Evolutionary conservation across 495 filamentous ascomycete species (phyloP).

Genomic region (Arthonia radiata): DNA sequence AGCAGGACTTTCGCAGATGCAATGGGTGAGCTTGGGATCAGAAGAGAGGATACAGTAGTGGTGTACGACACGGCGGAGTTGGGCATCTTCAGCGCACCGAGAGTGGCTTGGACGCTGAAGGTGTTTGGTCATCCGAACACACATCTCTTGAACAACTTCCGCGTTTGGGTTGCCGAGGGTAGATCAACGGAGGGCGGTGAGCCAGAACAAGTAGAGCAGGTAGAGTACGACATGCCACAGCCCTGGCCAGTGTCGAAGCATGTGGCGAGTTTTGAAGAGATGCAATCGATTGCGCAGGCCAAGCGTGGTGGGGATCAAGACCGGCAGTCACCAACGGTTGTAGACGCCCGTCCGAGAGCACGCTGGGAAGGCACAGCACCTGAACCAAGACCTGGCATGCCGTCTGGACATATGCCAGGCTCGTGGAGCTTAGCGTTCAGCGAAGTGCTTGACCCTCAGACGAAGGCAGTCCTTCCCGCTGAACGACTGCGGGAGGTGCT

Average conservation of each 20-base stretch:
- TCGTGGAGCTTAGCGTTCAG: slow-evolving; percentile 64
- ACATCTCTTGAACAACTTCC: slow-evolving; percentile 85
- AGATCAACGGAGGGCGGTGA: slow-evolving; percentile 59
- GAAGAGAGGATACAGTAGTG: slow-evolving; percentile 63
- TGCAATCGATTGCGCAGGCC: slow-evolving; percentile 48
- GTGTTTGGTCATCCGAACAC: slow-evolving; percentile 81
- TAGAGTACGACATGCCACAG: slow-evolving; percentile 29
- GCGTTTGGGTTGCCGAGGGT: slow-evolving; percentile 61
- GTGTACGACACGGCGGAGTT: slow-evolving; percentile 77
- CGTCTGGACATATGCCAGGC: slow-evolving; percentile 77
- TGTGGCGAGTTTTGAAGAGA: slow-evolving; percentile 50
- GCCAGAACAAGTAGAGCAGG: slow-evolving; percentile 27
- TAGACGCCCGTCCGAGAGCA: slow-evolving; percentile 64
- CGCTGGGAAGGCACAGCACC: slow-evolving; percentile 64
- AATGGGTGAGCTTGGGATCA: slow-evolving; percentile 72
- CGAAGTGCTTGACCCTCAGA: slow-evolving; percentile 55
- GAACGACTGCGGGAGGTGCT: slow-evolving; percentile 56
- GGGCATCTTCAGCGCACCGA: slow-evolving; percentile 80
- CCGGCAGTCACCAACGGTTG: too few relatives aligned
- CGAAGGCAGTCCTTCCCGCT: slow-evolving; percentile 51
- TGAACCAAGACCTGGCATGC: slow-evolving; percentile 60
- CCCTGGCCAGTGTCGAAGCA: slow-evolving; percentile 26
- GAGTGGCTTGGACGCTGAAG: slow-evolving; percentile 77
- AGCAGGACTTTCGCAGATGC: slow-evolving; percentile 56
- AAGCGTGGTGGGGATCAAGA: slow-evolving; percentile 64